These are phyloP conservation scores for Colletotrichum aenigma DNA, from an alignment of 2,329 filamentous ascomycete genomes.

Conservation along the genomic window DNA sequence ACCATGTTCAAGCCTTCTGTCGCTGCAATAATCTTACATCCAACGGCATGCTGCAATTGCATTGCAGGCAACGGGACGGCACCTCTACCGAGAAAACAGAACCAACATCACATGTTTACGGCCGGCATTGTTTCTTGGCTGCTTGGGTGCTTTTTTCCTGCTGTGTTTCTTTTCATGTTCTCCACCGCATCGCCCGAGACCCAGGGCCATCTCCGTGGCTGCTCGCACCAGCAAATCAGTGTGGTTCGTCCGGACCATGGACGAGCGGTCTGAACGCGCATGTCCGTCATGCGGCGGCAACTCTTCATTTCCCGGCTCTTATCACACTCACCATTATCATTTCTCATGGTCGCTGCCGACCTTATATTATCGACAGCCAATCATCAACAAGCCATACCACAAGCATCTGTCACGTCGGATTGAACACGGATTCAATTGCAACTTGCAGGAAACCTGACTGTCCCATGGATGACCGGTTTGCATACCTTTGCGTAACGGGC, in stretches of 20 bases:
- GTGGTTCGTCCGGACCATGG: slow-evolving; percentile 1
- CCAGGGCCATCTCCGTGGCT: background rate
- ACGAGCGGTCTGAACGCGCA: background rate
- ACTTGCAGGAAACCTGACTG: background rate
- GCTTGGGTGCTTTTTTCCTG: background rate
- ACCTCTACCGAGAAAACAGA: background rate
- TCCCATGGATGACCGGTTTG: background rate
- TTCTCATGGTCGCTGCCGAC: background rate
- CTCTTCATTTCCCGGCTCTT: slow-evolving; percentile 7
- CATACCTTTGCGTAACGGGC: background rate
- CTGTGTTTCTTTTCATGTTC: background rate
- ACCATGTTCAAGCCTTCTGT: background rate
- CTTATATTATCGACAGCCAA: background rate
- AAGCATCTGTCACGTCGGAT: background rate
- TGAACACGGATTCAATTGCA: background rate
- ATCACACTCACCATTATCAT: background rate
- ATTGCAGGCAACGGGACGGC: background rate
- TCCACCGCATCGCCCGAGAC: background rate
- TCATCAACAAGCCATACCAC: background rate
- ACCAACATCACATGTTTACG: background rate
- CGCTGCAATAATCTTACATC: background rate
- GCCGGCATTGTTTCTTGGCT: background rate
- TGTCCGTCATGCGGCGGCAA: background rate
- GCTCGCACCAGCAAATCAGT: background rate
- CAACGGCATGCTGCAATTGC: background rate